A percentile compares a stretch with the other conserved stretches of the same genome.
Conservation (phyloP, 495 filamentous ascomycete species). For the Neurospora discreta region DNA sequence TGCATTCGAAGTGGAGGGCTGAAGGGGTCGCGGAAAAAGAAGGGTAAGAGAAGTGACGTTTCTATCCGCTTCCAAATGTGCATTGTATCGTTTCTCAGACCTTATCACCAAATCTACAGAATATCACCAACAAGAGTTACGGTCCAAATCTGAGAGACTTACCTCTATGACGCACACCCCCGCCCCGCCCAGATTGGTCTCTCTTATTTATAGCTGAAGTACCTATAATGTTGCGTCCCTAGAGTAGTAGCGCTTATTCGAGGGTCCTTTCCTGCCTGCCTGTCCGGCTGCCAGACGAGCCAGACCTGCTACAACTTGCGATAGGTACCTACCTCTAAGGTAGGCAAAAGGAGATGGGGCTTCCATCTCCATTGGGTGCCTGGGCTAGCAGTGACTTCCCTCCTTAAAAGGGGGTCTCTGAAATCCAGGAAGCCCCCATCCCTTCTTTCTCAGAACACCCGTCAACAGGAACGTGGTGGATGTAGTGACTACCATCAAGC, state of each 20-base stretch:
- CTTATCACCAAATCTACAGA: background rate
- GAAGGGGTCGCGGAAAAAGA: background rate
- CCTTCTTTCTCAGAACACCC: background rate
- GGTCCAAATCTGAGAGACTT: background rate
- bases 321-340: background rate
- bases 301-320: no score
- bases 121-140: background rate
- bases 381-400: background rate
- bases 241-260: background rate
- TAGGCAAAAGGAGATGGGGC: background rate
- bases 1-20: background rate
- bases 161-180: background rate
- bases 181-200: background rate
- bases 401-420: background rate
- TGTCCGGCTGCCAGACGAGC: no score
- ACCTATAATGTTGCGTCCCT: background rate
- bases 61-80: slow-evolving; percentile 2
- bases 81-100: background rate
- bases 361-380: background rate
- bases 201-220: background rate
- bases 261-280: no score
- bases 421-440: background rate
- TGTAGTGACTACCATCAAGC: background rate
- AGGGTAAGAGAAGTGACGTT: slow-evolving; percentile 1
- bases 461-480: background rate